A percentile compares a stretch with the other conserved stretches of the same genome.
phyloP scores from a whole-genome alignment of 2,329 filamentous ascomycete genomes.

The Botrytis aclada region DNA sequence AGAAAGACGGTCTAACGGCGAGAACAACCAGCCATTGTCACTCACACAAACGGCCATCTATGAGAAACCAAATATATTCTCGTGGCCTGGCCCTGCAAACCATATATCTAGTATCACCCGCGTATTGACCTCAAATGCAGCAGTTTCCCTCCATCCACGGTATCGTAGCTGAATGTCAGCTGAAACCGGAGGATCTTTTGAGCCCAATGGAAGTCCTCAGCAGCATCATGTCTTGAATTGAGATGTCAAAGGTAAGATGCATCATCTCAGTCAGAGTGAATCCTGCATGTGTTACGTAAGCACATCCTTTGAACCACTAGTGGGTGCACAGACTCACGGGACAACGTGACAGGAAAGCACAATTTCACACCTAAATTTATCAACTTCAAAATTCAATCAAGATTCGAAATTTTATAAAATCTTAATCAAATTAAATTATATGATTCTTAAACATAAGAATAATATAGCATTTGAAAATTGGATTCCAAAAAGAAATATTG shows the following conservation, averaged over 20 bases:
- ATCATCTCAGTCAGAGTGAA: background rate
- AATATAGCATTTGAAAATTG: no score
- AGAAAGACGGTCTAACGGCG: background rate
- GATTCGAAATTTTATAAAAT: no score
- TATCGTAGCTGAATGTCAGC: background rate
- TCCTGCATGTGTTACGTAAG: constrained; percentile 2
- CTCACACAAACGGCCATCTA: background rate
- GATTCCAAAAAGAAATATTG: no score
- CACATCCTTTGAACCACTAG: background rate
- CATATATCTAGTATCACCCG: background rate
- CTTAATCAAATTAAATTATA: no score
- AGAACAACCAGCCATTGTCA: background rate
- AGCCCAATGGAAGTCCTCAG: background rate
- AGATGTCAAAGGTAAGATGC: background rate
- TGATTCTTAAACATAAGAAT: no score
- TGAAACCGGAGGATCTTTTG: background rate
- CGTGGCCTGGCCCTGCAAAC: background rate
- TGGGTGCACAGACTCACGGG: no score
- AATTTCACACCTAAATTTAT: no score
- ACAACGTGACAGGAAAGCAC: no score
- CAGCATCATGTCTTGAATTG: background rate
- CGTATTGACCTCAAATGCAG: background rate
- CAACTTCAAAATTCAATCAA: no score
- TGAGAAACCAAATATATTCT: background rate
- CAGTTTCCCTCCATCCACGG: background rate